Evolutionary conservation across 805 yeast species (phyloP), one percentile per base, ranked within the genome.

Genomic region (Starmera amethionina): DNA sequence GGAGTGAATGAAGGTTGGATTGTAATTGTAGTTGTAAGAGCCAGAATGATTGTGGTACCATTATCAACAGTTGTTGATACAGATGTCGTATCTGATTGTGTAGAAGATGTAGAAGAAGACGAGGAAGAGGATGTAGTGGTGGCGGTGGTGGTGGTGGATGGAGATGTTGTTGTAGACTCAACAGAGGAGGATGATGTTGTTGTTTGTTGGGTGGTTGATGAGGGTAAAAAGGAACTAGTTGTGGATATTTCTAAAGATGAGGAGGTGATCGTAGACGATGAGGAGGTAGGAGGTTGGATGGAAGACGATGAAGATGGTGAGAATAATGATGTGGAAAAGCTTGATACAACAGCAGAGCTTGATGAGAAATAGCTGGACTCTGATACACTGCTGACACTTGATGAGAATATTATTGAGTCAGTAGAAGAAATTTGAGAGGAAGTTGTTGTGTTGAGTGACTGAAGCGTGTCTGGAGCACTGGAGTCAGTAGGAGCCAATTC

Each of bases 21-120:
- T 7, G 37, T 35, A 6, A 33, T 36, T 44, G 37, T 51, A 36
- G 36, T 52, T 31, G 53, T 46, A 10, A 44, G 30, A 3, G 52
- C 51, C 7, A 28, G 35, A 11, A 51, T 55, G 11, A 38, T 28
- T 9, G 40, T 38, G 12, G 30, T 25, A 33, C 35, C 40, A 28
- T 38, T 29, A 15, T 38, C 27, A 8, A 40, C 43, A 4, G 40
- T 41, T 13, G 49, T 40, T 12, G 45, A 33, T 10, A 34, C 36
- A 10, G 37, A 31, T 3, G 39, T 29, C 2, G 36, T 30, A 3
- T 36, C n/a, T 16, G 45, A 37, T 15, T 46, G 39, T 19, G 30
- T 14, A 16, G 41, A 39, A 7, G 34, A 27, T 8, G 16, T n/a
- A 8, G 41, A 32, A 10, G 36, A n/a, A 22, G 43, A 40, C n/a